Base-by-base conservation (phyloP, 495 filamentous ascomycete genomes). In the Letharia columbiana region DNA sequence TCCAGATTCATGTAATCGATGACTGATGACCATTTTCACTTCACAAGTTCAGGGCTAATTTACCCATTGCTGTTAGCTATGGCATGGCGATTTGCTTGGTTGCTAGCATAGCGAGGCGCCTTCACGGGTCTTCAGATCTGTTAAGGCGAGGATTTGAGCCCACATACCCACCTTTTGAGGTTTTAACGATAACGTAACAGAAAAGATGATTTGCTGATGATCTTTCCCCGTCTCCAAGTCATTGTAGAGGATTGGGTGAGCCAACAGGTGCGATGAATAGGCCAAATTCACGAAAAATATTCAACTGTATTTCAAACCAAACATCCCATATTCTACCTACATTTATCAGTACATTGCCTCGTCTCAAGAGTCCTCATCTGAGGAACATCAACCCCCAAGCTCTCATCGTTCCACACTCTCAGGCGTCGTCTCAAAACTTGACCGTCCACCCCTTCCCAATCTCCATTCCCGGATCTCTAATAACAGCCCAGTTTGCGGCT, bases 371-470 rank as follows among this genome's bases (percentile, higher is more conserved):
- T 44, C 1, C 20, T 23, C 49, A 42, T 42, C 28, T 17, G 28
- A 44, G 28, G 20, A 23, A 44, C 13, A 4, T 59, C 17, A 20
- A 64, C n/a, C 33, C 35, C 7, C 15, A 3, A 45, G 7, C 17
- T 37, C 23, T 3, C 52, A 33, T 41, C 50, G 20, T 12, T 2
- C 44, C 45, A 39, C 42, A n/a, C 35, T 50, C 50, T 35, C 7
- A 13, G 4, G 7, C 11, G 23, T 44, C 13, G 28, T 45, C 28
- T 56, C 37, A 82, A 73, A 91, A 89, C 50, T 87, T 83, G 69
- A 96, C 83, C 74, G 81, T 89, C 91, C 92, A 98, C 66, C 89
- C 87, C 73, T 84, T 86, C 54, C 87, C 89, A 76, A 98, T 86
- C 52, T 74, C 81, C 45, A 90, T 87, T 41, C 83, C 86, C 18